phyloP scores from a whole-genome alignment of 1,284 basidiomycete species.

The Laetiporus sulphureus region DNA sequence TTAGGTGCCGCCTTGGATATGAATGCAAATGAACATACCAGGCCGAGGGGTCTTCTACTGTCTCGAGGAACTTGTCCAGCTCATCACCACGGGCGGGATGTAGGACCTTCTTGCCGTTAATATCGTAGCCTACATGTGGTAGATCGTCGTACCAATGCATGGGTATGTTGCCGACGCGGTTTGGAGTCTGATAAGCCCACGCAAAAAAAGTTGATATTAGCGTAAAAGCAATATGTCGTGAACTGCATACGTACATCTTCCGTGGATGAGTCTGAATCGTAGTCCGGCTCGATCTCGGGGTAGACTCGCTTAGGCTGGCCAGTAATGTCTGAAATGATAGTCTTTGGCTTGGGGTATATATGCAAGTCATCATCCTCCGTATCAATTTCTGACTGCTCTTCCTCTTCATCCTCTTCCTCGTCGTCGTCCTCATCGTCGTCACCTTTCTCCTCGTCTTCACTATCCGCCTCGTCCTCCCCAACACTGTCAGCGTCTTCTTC shows the following conservation, averaged over 20 bases:
- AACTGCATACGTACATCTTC: conserved; percentile 74
- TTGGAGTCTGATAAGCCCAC: conserved; percentile 59
- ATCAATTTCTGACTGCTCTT: conserved; percentile 26
- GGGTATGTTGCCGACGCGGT: conserved; percentile 92
- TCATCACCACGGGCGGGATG: conserved; percentile 95
- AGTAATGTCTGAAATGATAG: conserved; percentile 74
- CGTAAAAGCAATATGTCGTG: conserved; percentile 2
- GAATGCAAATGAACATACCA: conserved; percentile 48
- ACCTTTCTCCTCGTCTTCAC: conserved; percentile 26
- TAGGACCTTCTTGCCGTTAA: conserved; percentile 92
- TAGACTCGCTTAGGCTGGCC: conserved; percentile 88
- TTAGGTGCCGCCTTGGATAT: conserved; percentile 2
- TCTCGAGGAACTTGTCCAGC: conserved; percentile 93
- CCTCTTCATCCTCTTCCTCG: conserved; percentile 31
- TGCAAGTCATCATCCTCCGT: conserved; percentile 34
- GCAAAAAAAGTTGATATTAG: not conserved
- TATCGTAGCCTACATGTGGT: conserved; percentile 98
- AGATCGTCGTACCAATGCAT: conserved; percentile 99
- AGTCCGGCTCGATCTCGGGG: conserved; percentile 92
- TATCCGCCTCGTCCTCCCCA: conserved; percentile 22
- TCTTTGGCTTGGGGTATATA: conserved; percentile 62
- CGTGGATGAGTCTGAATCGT: conserved; percentile 95
- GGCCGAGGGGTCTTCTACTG: conserved; percentile 86
- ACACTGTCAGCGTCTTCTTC: too few species aligned
- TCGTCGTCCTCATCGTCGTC: conserved; percentile 34